These are phyloP conservation scores for Hordeum pubiflorum DNA, from an alignment of 202 grass and related monocot species.

Conservation along the genomic window DNA sequence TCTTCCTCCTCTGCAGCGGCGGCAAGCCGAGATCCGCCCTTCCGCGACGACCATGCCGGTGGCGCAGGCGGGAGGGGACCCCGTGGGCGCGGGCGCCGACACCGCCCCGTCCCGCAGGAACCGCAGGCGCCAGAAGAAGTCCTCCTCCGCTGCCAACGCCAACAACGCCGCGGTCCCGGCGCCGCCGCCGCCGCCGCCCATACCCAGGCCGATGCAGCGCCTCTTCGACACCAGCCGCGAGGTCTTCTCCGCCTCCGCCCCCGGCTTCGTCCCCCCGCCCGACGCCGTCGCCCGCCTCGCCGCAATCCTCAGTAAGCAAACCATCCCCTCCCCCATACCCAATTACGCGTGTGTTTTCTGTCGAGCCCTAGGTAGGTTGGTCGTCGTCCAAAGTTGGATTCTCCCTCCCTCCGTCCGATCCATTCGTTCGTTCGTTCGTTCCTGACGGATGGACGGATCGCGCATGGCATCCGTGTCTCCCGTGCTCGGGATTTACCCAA, in stretches of 20 bases:
- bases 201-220: constrained; percentile 8
- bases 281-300: constrained; percentile 51
- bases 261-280: constrained; percentile 47
- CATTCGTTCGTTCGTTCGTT: not conserved
- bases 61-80: constrained; percentile 10
- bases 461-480: not conserved
- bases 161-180: not conserved
- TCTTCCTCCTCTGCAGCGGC: not conserved
- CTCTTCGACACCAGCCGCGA: constrained; percentile 57
- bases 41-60: constrained; percentile 20
- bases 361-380: too few relatives aligned
- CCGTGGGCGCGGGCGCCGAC: not conserved
- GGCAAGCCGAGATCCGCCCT: not conserved
- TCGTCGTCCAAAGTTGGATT: not conserved
- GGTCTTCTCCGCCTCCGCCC: constrained; percentile 37
- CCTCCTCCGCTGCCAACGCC: not conserved
- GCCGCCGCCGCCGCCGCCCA: not conserved
- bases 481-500: constrained; percentile 14
- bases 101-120: constrained; percentile 17
- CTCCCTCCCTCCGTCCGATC: too few relatives aligned
- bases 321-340: not conserved
- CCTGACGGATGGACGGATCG: too few relatives aligned
- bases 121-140: constrained; percentile 25
- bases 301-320: constrained; percentile 47
- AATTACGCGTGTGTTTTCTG: not conserved